phyloP scores from a whole-genome alignment of 306 rosid species.

The Alnus rubra region DNA sequence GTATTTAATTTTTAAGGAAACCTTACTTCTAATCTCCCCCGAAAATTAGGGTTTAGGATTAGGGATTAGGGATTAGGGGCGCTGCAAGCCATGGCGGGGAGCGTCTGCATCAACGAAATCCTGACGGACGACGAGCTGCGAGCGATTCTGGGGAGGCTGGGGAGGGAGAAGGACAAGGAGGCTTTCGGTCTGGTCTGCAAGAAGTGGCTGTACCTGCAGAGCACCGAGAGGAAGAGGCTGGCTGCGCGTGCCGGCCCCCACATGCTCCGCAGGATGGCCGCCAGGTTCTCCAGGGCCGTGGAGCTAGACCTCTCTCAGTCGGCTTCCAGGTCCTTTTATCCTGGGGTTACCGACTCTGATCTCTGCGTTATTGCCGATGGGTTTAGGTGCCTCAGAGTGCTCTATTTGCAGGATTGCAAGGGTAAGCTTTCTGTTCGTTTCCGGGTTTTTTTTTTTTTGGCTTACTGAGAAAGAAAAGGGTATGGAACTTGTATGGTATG shows the following conservation, averaged over 20 bases:
- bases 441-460: not conserved
- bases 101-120: conserved; percentile 57
- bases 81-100: conserved; percentile 8
- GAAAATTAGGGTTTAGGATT: conserved; percentile 8
- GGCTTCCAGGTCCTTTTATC: conserved; percentile 86
- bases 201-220: conserved; percentile 87
- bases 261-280: conserved; percentile 83
- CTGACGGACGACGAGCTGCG: conserved; percentile 87
- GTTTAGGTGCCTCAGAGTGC: conserved; percentile 65
- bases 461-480: not conserved
- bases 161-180: conserved; percentile 69
- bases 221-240: conserved; percentile 87
- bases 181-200: conserved; percentile 83
- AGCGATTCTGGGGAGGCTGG: conserved; percentile 60
- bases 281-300: conserved; percentile 65
- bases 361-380: conserved; percentile 73
- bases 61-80: conserved; percentile 26
- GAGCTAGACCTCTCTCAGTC: conserved; percentile 90
- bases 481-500: not conserved
- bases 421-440: conserved; percentile 32
- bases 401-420: conserved; percentile 74
- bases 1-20: not conserved
- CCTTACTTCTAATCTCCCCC: conserved; percentile 22
- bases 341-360: conserved; percentile 87
- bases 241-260: conserved; percentile 89